A percentile compares a stretch with the other conserved stretches of the same genome.
phyloP scores from a whole-genome alignment of 306 rosid genomes.

The Argentina anserina region DNA sequence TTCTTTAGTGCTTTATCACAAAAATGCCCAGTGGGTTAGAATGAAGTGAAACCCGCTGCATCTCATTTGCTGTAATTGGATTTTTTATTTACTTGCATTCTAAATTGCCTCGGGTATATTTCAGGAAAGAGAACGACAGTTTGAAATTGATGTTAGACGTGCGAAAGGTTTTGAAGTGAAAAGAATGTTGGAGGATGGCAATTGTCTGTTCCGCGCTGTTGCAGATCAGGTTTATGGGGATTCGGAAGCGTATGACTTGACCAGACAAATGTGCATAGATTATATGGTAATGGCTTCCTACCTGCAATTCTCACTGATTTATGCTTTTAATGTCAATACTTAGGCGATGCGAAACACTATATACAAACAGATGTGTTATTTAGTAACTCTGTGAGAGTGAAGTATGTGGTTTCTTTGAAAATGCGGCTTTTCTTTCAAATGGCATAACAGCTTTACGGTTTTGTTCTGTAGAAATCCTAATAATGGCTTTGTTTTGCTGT shows the following conservation, averaged over 20 bases:
- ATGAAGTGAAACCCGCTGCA: background rate
- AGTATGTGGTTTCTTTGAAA: background rate
- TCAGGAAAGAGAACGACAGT: conserved; percentile 88
- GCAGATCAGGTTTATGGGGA: conserved; percentile 98
- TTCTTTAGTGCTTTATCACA: background rate
- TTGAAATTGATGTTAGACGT: conserved; percentile 83
- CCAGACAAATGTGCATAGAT: conserved; percentile 87
- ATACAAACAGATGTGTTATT: background rate
- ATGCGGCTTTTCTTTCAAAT: background rate
- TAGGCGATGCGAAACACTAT: background rate
- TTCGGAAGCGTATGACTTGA: conserved; percentile 63
- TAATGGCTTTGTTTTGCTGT: too few species aligned
- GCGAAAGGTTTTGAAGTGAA: conserved; percentile 80
- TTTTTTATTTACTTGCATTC: conserved; percentile 10
- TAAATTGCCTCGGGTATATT: conserved; percentile 23
- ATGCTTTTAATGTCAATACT: background rate
- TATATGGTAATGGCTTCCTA: conserved; percentile 61
- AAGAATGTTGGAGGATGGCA: conserved; percentile 92
- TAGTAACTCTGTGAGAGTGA: background rate
- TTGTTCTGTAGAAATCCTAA: background rate
- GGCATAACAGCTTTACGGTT: background rate
- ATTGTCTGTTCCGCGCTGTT: conserved; percentile 96
- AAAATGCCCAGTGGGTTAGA: background rate
- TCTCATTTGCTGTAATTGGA: conserved; percentile 7
- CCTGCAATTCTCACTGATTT: background rate